These are phyloP conservation scores for Peltaster fructicola DNA, from an alignment of 2,329 filamentous ascomycete species.

Conservation along the genomic window DNA sequence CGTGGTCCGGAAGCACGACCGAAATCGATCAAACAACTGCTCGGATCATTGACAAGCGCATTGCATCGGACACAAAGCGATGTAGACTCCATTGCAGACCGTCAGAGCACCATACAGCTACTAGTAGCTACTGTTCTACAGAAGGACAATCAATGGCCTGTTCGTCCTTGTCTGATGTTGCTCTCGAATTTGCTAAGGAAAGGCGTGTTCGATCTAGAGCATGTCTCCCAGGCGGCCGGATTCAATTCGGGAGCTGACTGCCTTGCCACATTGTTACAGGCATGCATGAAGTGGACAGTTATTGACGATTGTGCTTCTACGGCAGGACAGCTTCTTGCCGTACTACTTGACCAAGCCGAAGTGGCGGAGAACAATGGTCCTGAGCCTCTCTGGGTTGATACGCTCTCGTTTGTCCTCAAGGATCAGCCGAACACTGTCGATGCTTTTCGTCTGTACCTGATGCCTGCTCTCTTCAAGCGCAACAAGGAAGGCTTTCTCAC, in stretches of 20 bases:
- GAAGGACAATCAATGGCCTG: conserved; percentile 13
- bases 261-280: conserved; percentile 1
- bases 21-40: conserved; percentile 30
- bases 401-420: not conserved
- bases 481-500: conserved; percentile 21
- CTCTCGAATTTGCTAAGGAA: conserved; percentile 50
- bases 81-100: conserved; percentile 1
- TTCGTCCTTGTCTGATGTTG: conserved; percentile 52
- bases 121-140: conserved; percentile 8
- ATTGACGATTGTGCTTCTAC: conserved; percentile 18
- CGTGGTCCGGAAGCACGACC: conserved; percentile 26
- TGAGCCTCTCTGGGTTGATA: not conserved
- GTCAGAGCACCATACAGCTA: conserved; percentile 8
- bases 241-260: conserved; percentile 6
- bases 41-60: conserved; percentile 22
- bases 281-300: conserved; percentile 16
- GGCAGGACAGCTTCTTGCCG: conserved; percentile 13
- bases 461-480: conserved; percentile 29
- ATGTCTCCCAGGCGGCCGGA: not conserved
- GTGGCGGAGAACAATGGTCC: conserved; percentile 4
- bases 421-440: conserved; percentile 3
- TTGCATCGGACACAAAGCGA: conserved; percentile 14
- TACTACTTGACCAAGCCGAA: conserved; percentile 16
- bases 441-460: conserved; percentile 28
- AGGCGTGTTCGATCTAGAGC: conserved; percentile 28